Conservation (phyloP, 139 green algal species). For the Nannochloris sp. region DNA sequence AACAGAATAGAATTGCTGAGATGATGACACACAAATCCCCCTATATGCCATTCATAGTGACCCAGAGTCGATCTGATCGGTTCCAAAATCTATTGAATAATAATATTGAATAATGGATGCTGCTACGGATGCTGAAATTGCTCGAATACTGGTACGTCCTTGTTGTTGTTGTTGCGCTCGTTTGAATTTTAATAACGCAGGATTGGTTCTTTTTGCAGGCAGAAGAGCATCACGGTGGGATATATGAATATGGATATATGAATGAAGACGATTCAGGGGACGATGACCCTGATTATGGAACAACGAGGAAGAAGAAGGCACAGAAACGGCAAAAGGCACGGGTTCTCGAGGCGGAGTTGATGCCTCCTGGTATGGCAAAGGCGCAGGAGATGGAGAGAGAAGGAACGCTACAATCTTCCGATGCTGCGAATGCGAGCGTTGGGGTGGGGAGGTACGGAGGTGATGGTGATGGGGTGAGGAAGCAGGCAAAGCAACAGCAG, state of each 20-base stretch:
- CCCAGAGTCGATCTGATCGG: too few relatives aligned
- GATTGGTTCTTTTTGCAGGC: background rate
- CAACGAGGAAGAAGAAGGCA: conserved; percentile 5
- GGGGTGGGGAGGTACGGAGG: background rate
- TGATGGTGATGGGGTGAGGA: background rate
- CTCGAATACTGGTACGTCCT: conserved; percentile 18
- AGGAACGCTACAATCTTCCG: background rate
- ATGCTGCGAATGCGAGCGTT: too few relatives aligned
- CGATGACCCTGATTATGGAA: conserved; percentile 26
- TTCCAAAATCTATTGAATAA: too few relatives aligned
- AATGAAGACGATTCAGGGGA: conserved; percentile 1
- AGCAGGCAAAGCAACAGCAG: background rate
- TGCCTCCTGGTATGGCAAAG: background rate
- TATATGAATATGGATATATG: conserved; percentile 7
- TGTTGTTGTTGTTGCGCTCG: background rate
- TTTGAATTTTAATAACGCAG: background rate
- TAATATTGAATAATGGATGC: background rate
- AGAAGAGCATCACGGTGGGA: conserved; percentile 4
- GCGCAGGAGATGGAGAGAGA: too few relatives aligned
- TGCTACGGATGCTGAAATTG: conserved; percentile 12
- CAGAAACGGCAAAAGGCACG: background rate
- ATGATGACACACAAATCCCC: too few relatives aligned
- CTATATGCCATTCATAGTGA: too few relatives aligned
- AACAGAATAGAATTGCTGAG: too few relatives aligned
- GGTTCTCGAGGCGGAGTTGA: background rate